Percentiles rank a stretch among this genome's conserved stretches.
These are phyloP conservation scores for Aspergillus neotritici DNA, from an alignment of 2,329 filamentous ascomycete genomes.

Conservation along the genomic window DNA sequence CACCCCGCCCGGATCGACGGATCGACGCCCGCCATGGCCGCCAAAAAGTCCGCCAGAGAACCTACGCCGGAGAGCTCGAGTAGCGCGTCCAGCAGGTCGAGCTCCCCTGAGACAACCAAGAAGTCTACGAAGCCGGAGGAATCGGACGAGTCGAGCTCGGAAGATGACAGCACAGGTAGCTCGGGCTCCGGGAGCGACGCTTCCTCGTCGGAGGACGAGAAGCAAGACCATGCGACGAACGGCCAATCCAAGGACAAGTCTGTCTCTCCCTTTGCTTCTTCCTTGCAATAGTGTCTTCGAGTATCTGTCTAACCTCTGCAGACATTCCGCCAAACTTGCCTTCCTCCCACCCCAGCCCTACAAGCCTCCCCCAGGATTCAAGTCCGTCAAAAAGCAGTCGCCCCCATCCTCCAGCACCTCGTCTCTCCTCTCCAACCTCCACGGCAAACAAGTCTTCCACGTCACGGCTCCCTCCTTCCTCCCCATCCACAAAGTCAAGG, in stretches of 20 bases:
- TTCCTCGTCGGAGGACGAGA: slow-evolving; percentile 13
- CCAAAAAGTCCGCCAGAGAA: neutral
- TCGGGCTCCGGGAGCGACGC: neutral
- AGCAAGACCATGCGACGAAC: slow-evolving; percentile 2
- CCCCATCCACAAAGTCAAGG: slow-evolving; percentile 41
- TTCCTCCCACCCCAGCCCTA: slow-evolving; percentile 32
- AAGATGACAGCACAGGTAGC: slow-evolving; percentile 11
- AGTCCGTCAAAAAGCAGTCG: slow-evolving; percentile 28
- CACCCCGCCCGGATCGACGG: slow-evolving; percentile 7
- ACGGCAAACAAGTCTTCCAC: slow-evolving; percentile 45
- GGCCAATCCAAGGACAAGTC: no score
- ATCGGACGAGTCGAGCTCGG: slow-evolving; percentile 11
- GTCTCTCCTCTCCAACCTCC: slow-evolving; percentile 34
- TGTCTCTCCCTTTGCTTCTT: no score
- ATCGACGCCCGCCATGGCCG: neutral
- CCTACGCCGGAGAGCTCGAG: slow-evolving; percentile 18
- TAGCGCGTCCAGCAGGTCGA: slow-evolving; percentile 23
- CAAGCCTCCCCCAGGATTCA: slow-evolving; percentile 42
- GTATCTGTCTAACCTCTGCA: neutral
- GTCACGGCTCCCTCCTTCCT: slow-evolving; percentile 43
- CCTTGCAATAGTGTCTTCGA: neutral
- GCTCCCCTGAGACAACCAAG: slow-evolving; percentile 21
- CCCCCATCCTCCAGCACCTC: slow-evolving; percentile 28
- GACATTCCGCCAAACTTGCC: slow-evolving; percentile 9
- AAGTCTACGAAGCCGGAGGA: slow-evolving; percentile 13